Conservation (phyloP, 768 basidiomycete species). For the Melanogaster broomeanus region DNA sequence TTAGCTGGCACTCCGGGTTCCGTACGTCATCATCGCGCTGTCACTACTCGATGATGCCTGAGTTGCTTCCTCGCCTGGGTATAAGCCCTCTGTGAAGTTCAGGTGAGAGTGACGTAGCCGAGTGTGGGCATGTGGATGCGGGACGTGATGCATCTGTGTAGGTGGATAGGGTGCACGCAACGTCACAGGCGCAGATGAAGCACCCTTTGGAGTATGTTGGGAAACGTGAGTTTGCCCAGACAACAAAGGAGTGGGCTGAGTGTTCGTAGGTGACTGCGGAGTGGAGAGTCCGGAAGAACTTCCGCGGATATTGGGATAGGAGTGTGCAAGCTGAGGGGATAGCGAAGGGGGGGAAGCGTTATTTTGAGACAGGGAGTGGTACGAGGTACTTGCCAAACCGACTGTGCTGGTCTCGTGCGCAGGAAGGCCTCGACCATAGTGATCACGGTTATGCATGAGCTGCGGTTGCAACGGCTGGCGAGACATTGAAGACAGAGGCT, state of each 20-base stretch:
- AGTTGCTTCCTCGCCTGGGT: conserved; percentile 31
- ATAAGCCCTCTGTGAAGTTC: conserved; percentile 43
- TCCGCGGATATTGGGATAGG: conserved; percentile 19
- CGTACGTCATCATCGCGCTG: conserved; percentile 52
- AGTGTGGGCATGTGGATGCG: conserved; percentile 77
- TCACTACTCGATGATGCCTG: conserved; percentile 31
- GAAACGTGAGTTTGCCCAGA: conserved; percentile 17
- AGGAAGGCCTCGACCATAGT: conserved; percentile 15
- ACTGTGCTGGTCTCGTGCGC: conserved; percentile 10
- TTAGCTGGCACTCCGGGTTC: conserved; percentile 34
- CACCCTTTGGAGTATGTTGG: conserved; percentile 29
- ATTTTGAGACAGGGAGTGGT: conserved; percentile 21
- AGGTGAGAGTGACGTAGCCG: conserved; percentile 66
- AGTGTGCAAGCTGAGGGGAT: conserved; percentile 17
- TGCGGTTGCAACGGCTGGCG: conserved; percentile 16
- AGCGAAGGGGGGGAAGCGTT: conserved; percentile 22
- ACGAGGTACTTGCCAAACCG: conserved; percentile 15
- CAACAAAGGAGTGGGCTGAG: conserved; percentile 19
- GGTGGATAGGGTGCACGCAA: conserved; percentile 61
- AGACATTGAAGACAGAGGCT: conserved; percentile 2
- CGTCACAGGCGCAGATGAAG: conserved; percentile 43
- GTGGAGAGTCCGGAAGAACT: conserved; percentile 19
- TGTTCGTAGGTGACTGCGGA: conserved; percentile 19
- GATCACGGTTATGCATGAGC: conserved; percentile 12
- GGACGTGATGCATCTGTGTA: conserved; percentile 76